Base-by-base conservation (phyloP, 2,329 filamentous ascomycete genomes). In the Phyllosticta capitalensis region DNA sequence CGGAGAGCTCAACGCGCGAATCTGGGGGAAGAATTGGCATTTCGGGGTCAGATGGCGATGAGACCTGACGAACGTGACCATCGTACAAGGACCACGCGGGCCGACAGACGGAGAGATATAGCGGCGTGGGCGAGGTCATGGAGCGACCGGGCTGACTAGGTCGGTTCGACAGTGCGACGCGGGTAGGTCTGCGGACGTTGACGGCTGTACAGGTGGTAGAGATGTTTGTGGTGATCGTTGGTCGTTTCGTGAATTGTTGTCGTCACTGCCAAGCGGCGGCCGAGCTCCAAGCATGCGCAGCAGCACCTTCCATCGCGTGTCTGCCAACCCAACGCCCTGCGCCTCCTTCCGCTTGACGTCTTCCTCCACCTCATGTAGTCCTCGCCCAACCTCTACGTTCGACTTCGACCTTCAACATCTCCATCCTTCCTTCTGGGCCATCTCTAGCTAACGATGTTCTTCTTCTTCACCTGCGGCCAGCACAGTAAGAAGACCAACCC, bases 391-490 rank as follows among this genome's bases (percentile, higher is more conserved):
- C 28, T 4, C 50, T 19, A 22, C 20, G 14, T 26, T 17, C 58
- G 20, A 49, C 52, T 17, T 17, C 22, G n/a, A n/a, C n/a, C n/a
- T n/a, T 5, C 38, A 33, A 26, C 20, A 50, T n/a, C n/a, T 14
- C 24, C 49, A 17, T 17, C 30, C 24, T 52, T 38, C 26, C 26
- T 12, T 21, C 55, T n/a, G 1, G 19, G 20, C 33, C 50, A 51
- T 28, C 56, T 14, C 20, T 50, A 10, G 1, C 24, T 19, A 21
- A 20, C 38, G 28, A 76, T 76, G 74, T 76, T 76, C 67, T 76
- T 79, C 72, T 74, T 79, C 70, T 79, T 80, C 65, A 79, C 76
- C 0, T 79, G 77, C 65, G 78, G 77, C 61, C 75, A 74, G 20
- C 77, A 79, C 64, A 78, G 75, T 78, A 69, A 56, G 72, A 67